Evolutionary conservation across 2,329 filamentous ascomycete genomes (phyloP).

Genomic region (Epicoccum nigrum): DNA sequence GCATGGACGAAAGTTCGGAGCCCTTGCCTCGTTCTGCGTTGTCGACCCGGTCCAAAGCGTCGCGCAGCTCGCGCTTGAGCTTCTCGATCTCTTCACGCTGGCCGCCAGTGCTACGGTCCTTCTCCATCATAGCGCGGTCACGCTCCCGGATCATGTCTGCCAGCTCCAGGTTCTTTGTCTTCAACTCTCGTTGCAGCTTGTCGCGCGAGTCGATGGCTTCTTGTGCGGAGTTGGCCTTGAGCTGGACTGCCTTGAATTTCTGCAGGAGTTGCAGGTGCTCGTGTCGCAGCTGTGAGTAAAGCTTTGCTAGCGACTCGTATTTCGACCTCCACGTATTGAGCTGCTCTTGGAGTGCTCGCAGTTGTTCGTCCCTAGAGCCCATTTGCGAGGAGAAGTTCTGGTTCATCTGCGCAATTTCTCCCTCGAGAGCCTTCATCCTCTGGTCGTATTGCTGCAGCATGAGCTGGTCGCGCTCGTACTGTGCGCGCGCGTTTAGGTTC

Average conservation of each 20-base stretch:
- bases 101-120: constrained; percentile 82
- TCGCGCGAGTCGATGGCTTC: constrained; percentile 95
- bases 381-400: constrained; percentile 85
- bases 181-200: constrained; percentile 95
- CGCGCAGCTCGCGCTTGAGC: constrained; percentile 87
- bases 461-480: constrained; percentile 96
- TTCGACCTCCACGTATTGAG: constrained; percentile 97
- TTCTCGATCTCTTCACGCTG: constrained; percentile 96
- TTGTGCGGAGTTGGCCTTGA: constrained; percentile 95
- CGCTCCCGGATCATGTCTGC: constrained; percentile 98
- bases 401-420: constrained; percentile 81
- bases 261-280: constrained; percentile 94
- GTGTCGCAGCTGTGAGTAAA: constrained; percentile 93
- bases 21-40: constrained; percentile 93
- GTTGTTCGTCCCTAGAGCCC: constrained; percentile 90
- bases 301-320: constrained; percentile 93
- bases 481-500: constrained; percentile 89
- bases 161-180: constrained; percentile 98
- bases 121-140: constrained; percentile 90
- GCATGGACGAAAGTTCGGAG: constrained; percentile 90
- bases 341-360: constrained; percentile 90
- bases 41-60: constrained; percentile 90
- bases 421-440: constrained; percentile 89
- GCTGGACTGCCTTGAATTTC: constrained; percentile 93
- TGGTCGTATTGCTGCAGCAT: constrained; percentile 96